Percentiles rank a stretch among this genome's conserved stretches.
phyloP scores from a whole-genome alignment of 805 yeast genomes.

The Kuraishia borneana region DNA sequence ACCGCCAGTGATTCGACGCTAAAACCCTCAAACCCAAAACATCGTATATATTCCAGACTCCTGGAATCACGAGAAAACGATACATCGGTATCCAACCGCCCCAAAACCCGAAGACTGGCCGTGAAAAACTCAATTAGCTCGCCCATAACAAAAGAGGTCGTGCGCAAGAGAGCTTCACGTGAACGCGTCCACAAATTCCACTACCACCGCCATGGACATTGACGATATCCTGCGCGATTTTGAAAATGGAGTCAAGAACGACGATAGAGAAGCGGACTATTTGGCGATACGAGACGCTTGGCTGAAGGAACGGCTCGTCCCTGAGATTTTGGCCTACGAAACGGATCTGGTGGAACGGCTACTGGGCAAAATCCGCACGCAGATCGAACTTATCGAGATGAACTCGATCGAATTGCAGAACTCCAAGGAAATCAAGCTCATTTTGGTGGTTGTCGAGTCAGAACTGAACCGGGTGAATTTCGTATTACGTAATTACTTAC shows the following conservation, averaged over 20 bases:
- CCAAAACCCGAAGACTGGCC: background rate
- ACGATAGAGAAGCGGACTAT: slow-evolving; percentile 23
- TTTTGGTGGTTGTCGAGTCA: slow-evolving; percentile 77
- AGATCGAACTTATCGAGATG: slow-evolving; percentile 65
- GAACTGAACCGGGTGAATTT: slow-evolving; percentile 84
- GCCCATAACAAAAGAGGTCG: background rate
- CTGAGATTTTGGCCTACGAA: slow-evolving; percentile 76
- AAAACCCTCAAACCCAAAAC: background rate
- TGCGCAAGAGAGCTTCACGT: background rate
- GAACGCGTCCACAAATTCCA: background rate
- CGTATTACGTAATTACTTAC: slow-evolving; percentile 66
- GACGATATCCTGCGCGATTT: slow-evolving; percentile 64
- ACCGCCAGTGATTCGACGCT: slow-evolving; percentile 1
- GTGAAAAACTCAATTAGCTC: background rate
- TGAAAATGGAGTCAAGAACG: slow-evolving; percentile 20
- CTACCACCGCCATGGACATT: slow-evolving; percentile 31
- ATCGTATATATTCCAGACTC: background rate
- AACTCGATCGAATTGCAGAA: slow-evolving; percentile 68
- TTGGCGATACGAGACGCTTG: slow-evolving; percentile 47
- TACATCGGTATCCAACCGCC: background rate
- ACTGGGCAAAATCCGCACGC: slow-evolving; percentile 47
- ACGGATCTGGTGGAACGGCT: slow-evolving; percentile 45
- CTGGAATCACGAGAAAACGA: slow-evolving; percentile 4
- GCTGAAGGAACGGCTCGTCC: slow-evolving; percentile 79
- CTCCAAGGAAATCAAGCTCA: slow-evolving; percentile 60